Percentiles rank a stretch among this genome's conserved stretches.
These are phyloP conservation scores for Strigomonas galati DNA, from an alignment of 208 protist species.

Conservation along the genomic window DNA sequence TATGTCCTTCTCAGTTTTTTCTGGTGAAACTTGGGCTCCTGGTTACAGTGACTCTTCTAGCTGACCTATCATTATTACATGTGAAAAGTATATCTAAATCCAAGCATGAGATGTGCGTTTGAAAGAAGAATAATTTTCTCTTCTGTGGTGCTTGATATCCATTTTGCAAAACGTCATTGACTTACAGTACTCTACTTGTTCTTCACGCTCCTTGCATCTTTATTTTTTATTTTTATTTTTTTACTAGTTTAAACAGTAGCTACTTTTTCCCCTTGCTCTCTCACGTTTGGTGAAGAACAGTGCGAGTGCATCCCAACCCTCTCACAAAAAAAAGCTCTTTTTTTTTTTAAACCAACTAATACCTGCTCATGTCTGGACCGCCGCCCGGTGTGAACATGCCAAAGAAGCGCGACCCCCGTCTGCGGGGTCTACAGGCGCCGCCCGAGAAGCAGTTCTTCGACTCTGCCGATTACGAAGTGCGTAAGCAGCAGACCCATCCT, in stretches of 20 bases:
- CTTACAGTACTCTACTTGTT: neutral
- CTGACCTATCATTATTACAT: neutral
- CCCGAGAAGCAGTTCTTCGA: constrained; percentile 81
- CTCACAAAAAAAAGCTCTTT: neutral
- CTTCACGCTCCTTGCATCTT: constrained; percentile 1
- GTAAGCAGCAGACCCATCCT: constrained; percentile 56
- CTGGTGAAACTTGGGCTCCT: no score
- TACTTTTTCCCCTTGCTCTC: neutral
- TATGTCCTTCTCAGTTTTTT: no score
- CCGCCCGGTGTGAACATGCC: constrained; percentile 83
- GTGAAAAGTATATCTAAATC: no score
- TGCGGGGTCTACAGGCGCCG: constrained; percentile 70
- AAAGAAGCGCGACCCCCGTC: constrained; percentile 82
- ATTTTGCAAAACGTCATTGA: no score
- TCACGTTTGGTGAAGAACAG: no score
- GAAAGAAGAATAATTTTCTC: no score
- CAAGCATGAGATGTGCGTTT: no score
- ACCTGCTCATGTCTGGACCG: constrained; percentile 14
- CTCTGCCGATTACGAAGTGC: constrained; percentile 86
- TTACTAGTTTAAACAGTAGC: neutral
- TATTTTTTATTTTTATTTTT: constrained; percentile 3
- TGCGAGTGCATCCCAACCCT: no score
- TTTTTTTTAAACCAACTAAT: neutral
- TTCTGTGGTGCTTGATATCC: no score
- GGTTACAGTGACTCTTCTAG: no score